phyloP scores from a whole-genome alignment of 768 basidiomycete genomes.

The Russula abietina region DNA sequence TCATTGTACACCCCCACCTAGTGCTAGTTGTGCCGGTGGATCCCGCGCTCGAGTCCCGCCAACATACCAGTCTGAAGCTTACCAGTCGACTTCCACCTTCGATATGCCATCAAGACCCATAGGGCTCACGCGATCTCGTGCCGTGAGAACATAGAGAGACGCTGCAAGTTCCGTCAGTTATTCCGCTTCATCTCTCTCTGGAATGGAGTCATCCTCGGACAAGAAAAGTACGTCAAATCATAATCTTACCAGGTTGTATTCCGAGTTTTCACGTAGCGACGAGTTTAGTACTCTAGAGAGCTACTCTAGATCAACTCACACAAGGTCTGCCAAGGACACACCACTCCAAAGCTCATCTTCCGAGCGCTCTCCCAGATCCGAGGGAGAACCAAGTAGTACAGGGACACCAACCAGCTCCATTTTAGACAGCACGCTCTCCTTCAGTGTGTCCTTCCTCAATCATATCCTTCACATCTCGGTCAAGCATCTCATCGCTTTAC shows the following conservation, averaged over 20 bases:
- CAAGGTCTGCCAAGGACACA: constrained; percentile 17
- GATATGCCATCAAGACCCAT: constrained; percentile 44
- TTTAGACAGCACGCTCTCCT: constrained; percentile 43
- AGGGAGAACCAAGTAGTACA: constrained; percentile 31
- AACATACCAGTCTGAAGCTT: constrained; percentile 5
- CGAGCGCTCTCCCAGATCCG: constrained; percentile 28
- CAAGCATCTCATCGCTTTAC: too few relatives aligned
- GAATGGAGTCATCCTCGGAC: constrained; percentile 45
- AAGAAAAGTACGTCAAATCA: constrained; percentile 47
- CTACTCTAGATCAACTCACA: constrained; percentile 16
- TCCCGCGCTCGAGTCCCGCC: constrained; percentile 28
- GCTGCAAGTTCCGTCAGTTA: constrained; percentile 40
- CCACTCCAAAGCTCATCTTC: constrained; percentile 32
- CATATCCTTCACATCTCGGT: constrained; percentile 51
- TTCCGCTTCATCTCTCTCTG: constrained; percentile 39
- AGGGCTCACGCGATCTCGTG: too few relatives aligned
- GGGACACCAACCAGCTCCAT: constrained; percentile 28
- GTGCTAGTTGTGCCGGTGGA: constrained; percentile 29
- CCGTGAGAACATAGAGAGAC: constrained; percentile 45
- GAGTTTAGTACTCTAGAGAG: too few relatives aligned
- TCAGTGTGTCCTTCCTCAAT: constrained; percentile 39
- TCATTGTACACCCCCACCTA: constrained; percentile 45
- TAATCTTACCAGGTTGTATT: constrained; percentile 28
- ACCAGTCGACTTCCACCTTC: constrained; percentile 38
- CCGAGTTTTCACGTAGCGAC: too few relatives aligned